Evolutionary conservation across 306 rosid genomes (phyloP), one percentile per base, ranked within the genome.

Genomic region (Acacia acuminata): DNA sequence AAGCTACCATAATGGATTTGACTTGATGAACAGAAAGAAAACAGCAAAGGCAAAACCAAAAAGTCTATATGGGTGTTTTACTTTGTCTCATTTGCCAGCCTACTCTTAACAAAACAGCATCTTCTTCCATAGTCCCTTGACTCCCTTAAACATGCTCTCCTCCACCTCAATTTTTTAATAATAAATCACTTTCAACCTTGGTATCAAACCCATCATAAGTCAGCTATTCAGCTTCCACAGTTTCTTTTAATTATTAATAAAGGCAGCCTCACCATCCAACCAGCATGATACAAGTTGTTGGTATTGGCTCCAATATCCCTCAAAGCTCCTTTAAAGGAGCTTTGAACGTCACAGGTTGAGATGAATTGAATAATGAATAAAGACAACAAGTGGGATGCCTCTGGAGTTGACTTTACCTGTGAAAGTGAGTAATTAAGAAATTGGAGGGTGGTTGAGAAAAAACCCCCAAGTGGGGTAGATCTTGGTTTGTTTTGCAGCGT

Each of bases 371-470:
- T 42, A 75, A 85, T 84, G n/a, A 84, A 19, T 38, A 63, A 24
- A 43, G 42, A 44, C 71, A 85, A 34, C 85, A 81, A 82, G 69
- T 82, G 20, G 77, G 53, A 65, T 27, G 25, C 76, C 48, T 51
- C 15, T 19, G 47, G 5, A 63, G 87, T 87, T 81, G 92, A 88
- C 90, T 82, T 83, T 79, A 50, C 32, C 30, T 53, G 38, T 53
- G 32, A 36, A 53, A 48, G 60, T 30, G 9, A 53, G n/a, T 60
- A 81, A 61, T 56, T 12, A 9, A 67, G 32, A 40, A 55, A 80
- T 73, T 9, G 74, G 10, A 73, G 3, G 24, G 87, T 82, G 51
- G 88, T 85, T 88, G 88, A 70, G 80, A 73, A 67, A 50, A 77
- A 67, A 51, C 64, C 71, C 71, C 64, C 17, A 24, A 10, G 34